phyloP scores from a whole-genome alignment of 2,329 filamentous ascomycete genomes.

The Monosporascus sp. region DNA sequence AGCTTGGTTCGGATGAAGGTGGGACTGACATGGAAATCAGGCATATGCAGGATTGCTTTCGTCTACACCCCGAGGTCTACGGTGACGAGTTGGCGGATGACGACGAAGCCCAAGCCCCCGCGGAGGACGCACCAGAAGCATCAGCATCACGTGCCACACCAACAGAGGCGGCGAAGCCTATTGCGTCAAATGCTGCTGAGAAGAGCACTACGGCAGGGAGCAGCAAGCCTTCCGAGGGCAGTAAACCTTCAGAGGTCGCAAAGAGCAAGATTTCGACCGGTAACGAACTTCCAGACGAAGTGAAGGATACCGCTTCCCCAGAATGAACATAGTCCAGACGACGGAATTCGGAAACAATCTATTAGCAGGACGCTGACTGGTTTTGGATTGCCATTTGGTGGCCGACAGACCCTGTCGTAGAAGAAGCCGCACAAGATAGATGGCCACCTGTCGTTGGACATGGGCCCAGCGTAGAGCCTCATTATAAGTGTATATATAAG shows the following conservation, averaged over 20 bases:
- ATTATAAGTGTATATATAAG: background rate
- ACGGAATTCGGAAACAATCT: background rate
- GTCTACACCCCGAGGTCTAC: slow-evolving; percentile 87
- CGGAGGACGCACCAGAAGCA: background rate
- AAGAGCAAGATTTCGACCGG: background rate
- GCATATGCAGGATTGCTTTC: slow-evolving; percentile 97
- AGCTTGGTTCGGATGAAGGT: slow-evolving; percentile 24
- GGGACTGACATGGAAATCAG: slow-evolving; percentile 38
- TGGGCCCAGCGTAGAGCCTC: background rate
- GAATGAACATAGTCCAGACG: background rate
- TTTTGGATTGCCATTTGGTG: background rate
- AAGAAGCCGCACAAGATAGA: background rate
- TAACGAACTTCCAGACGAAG: background rate
- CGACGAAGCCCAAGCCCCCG: slow-evolving; percentile 28
- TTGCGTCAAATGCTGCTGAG: background rate
- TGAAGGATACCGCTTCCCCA: background rate
- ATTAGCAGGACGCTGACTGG: background rate
- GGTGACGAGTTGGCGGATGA: slow-evolving; percentile 82
- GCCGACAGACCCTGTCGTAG: background rate
- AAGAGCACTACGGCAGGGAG: background rate
- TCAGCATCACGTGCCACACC: background rate
- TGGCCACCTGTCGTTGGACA: background rate
- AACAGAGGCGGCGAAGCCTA: background rate
- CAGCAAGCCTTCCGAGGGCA: background rate
- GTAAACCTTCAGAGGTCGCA: background rate